These are phyloP conservation scores for Chaetomiaceae sp. DNA, from an alignment of 2,329 filamentous ascomycete species.

Conservation along the genomic window DNA sequence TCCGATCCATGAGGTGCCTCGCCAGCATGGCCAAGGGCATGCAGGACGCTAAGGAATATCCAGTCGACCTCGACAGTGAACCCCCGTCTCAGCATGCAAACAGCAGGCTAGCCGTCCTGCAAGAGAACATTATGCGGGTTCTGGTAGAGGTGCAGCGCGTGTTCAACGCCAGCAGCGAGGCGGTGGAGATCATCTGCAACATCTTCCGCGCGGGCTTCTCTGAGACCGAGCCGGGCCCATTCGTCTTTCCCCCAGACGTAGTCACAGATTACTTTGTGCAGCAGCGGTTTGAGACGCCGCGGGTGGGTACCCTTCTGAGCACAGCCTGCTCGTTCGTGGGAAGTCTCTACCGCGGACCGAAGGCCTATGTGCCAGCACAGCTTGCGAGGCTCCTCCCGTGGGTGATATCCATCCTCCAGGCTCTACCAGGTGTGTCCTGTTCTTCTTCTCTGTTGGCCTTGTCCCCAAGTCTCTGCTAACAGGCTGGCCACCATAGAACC, in stretches of 20 bases:
- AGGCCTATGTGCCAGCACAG: slow-evolving; percentile 43
- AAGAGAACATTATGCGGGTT: slow-evolving; percentile 45
- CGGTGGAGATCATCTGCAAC: slow-evolving; percentile 66
- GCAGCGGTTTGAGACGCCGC: slow-evolving; percentile 55
- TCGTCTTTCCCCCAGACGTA: slow-evolving; percentile 64
- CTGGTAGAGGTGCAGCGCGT: slow-evolving; percentile 45
- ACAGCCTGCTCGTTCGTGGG: slow-evolving; percentile 68
- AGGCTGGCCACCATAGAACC: too few species aligned
- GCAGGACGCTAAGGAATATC: slow-evolving; percentile 62
- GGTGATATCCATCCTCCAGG: slow-evolving; percentile 57
- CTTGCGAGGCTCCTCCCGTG: slow-evolving; percentile 55
- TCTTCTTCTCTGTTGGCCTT: background rate
- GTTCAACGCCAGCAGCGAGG: slow-evolving; percentile 59
- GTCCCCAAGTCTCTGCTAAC: too few species aligned
- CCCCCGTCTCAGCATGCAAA: slow-evolving; percentile 10
- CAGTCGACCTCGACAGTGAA: slow-evolving; percentile 61
- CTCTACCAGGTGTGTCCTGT: slow-evolving; percentile 50
- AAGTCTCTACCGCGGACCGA: slow-evolving; percentile 47
- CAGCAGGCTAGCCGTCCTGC: slow-evolving; percentile 35
- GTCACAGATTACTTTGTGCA: slow-evolving; percentile 64
- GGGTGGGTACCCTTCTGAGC: slow-evolving; percentile 64
- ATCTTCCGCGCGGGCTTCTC: slow-evolving; percentile 71
- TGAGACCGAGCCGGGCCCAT: slow-evolving; percentile 69
- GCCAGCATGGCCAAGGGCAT: slow-evolving; percentile 67
- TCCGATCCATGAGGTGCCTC: slow-evolving; percentile 62